Base-by-base conservation (phyloP, 345 rosid species). In the Gossypium herbaceum region DNA sequence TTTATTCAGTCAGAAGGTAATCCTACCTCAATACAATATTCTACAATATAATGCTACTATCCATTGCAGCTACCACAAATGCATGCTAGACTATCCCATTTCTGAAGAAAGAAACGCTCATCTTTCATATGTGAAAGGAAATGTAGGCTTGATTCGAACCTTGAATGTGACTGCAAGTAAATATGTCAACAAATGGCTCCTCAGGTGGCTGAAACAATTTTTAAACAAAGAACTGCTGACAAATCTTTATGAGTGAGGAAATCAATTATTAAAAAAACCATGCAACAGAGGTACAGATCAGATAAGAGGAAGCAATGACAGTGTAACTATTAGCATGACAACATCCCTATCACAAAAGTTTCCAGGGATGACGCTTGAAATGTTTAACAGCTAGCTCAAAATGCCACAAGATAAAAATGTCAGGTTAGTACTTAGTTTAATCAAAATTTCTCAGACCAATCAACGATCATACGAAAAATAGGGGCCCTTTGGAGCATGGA, bases 401-500 rank as follows among this genome's bases (percentile, higher is more conserved):
- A 61, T 19, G 16, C 66, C 73, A 56, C 62, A 44, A 56, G 45
- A 59, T 51, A 68, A 41, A 68, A 56, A 56, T 56, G 60, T 16
- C 19, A 52, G 76, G 27, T 73, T 59, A 71, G n/a, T 27, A 50
- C 45, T 50, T 22, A 69, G 45, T 16, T 27, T 22, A 69, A 27
- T 16, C 9, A 69, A 27, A 68, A 6, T 22, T 68, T 24, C 43
- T 24, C 27, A 67, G 16, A 44, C 15, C 9, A 20, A 16, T 44
- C 7, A 43, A 27, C 60, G 68, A 59, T 22, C 9, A 22, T 55
- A 54, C 27, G 43, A 55, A 66, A 58, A 66, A 65, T 10, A 58
- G 70, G 61, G 61, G 76, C 75, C 67, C 68, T 61, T 63, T 13
- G 60, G 44, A 73, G 61, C 50, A 27, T 25, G 71, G 54, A 15